A percentile compares a stretch with the other conserved stretches of the same genome.
Conservation (phyloP, 345 rosid species). For the Eucalyptus grandis region DNA sequence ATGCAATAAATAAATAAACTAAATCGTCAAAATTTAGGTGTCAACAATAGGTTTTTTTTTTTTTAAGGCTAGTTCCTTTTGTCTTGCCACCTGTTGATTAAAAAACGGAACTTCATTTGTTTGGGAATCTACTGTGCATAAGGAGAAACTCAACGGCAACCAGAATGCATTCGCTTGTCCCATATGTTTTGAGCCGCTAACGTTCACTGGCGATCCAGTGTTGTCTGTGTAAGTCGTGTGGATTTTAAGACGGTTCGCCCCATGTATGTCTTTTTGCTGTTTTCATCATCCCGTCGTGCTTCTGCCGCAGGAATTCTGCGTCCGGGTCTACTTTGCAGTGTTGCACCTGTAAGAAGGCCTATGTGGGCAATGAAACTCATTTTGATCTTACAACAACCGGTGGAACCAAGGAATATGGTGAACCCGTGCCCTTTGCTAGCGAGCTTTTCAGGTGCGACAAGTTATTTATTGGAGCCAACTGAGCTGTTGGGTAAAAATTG, state of each 20-base stretch:
- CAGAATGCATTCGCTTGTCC: constrained; percentile 63
- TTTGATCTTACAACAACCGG: constrained; percentile 53
- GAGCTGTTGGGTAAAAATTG: not conserved
- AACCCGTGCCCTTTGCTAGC: constrained; percentile 40
- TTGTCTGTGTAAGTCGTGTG: constrained; percentile 29
- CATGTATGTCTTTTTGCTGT: not conserved
- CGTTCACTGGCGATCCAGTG: constrained; percentile 8
- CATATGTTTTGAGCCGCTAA: constrained; percentile 46
- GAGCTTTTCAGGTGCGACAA: constrained; percentile 35
- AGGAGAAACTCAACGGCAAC: constrained; percentile 5
- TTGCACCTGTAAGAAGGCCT: constrained; percentile 50
- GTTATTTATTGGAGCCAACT: not conserved
- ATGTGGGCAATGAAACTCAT: constrained; percentile 44
- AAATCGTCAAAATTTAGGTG: too few species aligned
- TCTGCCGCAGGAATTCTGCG: constrained; percentile 24
- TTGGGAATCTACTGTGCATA: constrained; percentile 15
- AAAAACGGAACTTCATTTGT: not conserved
- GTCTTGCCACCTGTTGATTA: not conserved
- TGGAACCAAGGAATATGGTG: constrained; percentile 34
- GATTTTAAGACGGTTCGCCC: not conserved
- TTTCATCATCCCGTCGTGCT: not conserved
- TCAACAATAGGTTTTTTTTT: too few species aligned
- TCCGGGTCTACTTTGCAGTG: constrained; percentile 38
- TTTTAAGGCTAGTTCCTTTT: not conserved
- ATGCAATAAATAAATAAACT: too few species aligned